Conservation (phyloP, 1,284 basidiomycete genomes). For the Testicularia cyperi region DNA sequence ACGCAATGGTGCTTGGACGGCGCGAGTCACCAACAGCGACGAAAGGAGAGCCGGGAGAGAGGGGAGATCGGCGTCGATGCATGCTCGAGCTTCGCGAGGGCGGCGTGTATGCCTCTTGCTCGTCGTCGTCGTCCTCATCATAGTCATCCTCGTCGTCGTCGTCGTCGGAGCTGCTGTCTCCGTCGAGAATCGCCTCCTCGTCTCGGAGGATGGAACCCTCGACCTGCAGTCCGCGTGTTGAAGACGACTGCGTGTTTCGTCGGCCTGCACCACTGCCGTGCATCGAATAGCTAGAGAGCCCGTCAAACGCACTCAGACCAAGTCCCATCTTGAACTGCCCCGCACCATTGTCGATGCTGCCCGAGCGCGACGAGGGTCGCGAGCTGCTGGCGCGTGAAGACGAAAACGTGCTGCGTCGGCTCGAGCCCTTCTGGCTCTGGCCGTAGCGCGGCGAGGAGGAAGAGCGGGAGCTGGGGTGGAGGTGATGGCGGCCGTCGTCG, state of each 20-base stretch:
- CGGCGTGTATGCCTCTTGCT: too few relatives aligned
- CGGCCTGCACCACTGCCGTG: slow-evolving; percentile 1
- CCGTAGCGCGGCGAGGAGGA: slow-evolving; percentile 5
- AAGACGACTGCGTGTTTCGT: slow-evolving; percentile 3
- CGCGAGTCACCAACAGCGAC: too few relatives aligned
- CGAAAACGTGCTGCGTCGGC: slow-evolving; percentile 21
- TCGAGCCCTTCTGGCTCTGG: not conserved
- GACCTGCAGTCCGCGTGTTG: slow-evolving; percentile 15
- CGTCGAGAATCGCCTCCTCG: slow-evolving; percentile 1
- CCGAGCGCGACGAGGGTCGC: slow-evolving; percentile 24
- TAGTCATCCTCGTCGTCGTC: too few relatives aligned
- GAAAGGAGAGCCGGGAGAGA: too few relatives aligned
- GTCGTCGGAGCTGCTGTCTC: slow-evolving; percentile 12
- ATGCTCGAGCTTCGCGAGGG: too few relatives aligned
- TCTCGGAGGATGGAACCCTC: slow-evolving; percentile 32
- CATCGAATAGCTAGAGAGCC: slow-evolving; percentile 22
- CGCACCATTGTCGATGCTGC: slow-evolving; percentile 17
- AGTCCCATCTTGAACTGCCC: slow-evolving; percentile 10
- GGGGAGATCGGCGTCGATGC: not conserved
- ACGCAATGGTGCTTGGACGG: too few relatives aligned
- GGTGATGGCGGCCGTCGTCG: too few relatives aligned
- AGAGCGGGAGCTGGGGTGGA: too few relatives aligned
- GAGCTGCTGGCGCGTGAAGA: slow-evolving; percentile 21
- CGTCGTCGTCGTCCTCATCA: not conserved
- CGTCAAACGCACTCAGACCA: slow-evolving; percentile 16